Conservation (phyloP, 805 yeast species). For the Maudiozyma bulderi region DNA sequence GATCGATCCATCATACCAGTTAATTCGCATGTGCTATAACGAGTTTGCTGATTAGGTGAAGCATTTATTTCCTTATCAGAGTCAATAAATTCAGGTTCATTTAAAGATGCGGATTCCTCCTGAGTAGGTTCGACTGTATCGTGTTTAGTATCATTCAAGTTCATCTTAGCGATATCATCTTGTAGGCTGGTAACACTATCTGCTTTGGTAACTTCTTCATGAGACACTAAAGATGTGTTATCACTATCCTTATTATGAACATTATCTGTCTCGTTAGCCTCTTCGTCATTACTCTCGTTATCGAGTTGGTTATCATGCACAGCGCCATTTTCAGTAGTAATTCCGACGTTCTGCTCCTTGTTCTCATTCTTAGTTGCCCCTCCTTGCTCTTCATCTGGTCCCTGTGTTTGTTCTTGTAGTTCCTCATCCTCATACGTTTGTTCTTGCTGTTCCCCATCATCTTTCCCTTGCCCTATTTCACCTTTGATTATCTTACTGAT, state of each 20-base stretch:
- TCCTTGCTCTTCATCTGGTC: background rate
- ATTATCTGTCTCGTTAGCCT: background rate
- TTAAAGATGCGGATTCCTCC: background rate
- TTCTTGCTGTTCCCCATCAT: background rate
- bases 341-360: background rate
- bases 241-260: background rate
- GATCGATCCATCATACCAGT: slow-evolving; percentile 43
- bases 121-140: background rate
- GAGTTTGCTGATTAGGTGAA: background rate
- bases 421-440: slow-evolving; percentile 1
- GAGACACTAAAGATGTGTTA: background rate
- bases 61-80: background rate
- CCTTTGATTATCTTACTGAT: slow-evolving; percentile 20
- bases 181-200: no score
- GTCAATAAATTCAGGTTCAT: background rate
- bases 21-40: slow-evolving; percentile 28
- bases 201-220: no score
- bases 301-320: background rate
- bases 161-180: background rate
- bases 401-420: background rate
- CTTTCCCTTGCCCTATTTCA: slow-evolving; percentile 9
- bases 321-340: background rate
- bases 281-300: background rate
- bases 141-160: background rate
- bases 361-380: background rate